Evolutionary conservation across 2,329 filamentous ascomycete species (phyloP), one percentile per base, ranked within the genome.

Genomic region (Xylaria sp.): DNA sequence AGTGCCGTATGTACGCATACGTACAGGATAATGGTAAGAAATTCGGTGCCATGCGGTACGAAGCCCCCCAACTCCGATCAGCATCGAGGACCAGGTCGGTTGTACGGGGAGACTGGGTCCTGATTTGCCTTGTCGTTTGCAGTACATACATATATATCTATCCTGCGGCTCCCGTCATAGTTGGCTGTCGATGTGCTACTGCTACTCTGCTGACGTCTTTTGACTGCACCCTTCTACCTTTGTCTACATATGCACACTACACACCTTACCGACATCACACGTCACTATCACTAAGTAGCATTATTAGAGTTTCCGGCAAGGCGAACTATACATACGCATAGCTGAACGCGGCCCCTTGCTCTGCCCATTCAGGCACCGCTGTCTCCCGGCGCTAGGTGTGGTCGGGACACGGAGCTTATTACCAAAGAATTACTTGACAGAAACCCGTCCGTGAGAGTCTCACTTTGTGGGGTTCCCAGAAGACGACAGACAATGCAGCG

Each of bases 401-500:
- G 48, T 32, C 39, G n/a, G 32, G 19, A 19, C 45, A 39, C 30
- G 12, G 36, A 67, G 68, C 45, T 59, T 66, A 72, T 74, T 74
- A 74, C 51, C 70, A 68, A 73, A 75, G n/a, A 11, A 65, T 74
- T 75, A 73, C 73, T 73, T 70, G 70, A 75, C 51, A 11, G 24
- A 69, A 74, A 70, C 54, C 2, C 57, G 11, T 53, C 54, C 45
- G 51, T 56, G 62, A 51, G 36, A 57, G 39, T 50, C 51, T 58
- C 53, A 14, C 42, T 17, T 32, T 36, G 19, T 45, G 65, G 64
- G 67, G 59, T 2, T 34, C 30, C 36, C 34, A 45, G 59, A 42
- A 56, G 50, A 30, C 19, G 39, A 58, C 61, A 42, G 39, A 58
- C 61, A 42, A 81, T 79, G 79, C 66, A 74, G 65, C 75, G 77